Conservation (phyloP, 768 basidiomycete species). For the Lentinula edodes region DNA sequence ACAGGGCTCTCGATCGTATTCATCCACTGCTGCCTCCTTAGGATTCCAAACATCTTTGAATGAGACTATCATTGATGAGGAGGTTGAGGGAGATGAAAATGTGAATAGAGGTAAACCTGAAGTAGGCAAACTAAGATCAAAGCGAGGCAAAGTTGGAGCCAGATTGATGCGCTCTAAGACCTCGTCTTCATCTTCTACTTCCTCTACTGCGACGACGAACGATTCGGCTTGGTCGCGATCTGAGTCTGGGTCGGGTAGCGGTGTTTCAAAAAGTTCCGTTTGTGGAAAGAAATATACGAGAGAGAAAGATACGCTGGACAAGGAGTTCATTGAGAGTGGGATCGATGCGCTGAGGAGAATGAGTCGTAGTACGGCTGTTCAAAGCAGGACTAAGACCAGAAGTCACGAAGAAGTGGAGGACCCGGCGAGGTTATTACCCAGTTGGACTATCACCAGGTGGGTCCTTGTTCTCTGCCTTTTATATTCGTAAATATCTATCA, state of each 20-base stretch:
- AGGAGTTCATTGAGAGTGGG: slow-evolving; percentile 66
- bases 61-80: background rate
- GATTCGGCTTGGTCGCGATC: background rate
- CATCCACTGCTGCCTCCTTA: background rate
- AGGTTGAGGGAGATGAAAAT: background rate
- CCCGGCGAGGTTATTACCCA: slow-evolving; percentile 35
- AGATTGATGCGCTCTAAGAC: background rate
- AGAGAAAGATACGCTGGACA: slow-evolving; percentile 44
- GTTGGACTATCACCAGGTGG: slow-evolving; percentile 73
- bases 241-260: background rate
- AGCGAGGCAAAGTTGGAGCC: background rate
- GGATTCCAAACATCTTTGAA: background rate
- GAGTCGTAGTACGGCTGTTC: slow-evolving; percentile 28
- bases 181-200: background rate
- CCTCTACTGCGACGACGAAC: background rate
- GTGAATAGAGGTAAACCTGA: background rate
- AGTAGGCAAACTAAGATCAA: background rate
- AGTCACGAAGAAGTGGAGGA: slow-evolving; percentile 17
- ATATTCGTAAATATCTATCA: background rate
- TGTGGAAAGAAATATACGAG: slow-evolving; percentile 12
- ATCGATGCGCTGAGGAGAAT: slow-evolving; percentile 67
- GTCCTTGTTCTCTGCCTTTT: slow-evolving; percentile 7
- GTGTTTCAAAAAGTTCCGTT: slow-evolving; percentile 6
- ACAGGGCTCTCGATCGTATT: background rate
- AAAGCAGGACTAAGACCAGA: background rate